phyloP scores from a whole-genome alignment of 192 early-diverging fungal species.

The Mortierella claussenii region DNA sequence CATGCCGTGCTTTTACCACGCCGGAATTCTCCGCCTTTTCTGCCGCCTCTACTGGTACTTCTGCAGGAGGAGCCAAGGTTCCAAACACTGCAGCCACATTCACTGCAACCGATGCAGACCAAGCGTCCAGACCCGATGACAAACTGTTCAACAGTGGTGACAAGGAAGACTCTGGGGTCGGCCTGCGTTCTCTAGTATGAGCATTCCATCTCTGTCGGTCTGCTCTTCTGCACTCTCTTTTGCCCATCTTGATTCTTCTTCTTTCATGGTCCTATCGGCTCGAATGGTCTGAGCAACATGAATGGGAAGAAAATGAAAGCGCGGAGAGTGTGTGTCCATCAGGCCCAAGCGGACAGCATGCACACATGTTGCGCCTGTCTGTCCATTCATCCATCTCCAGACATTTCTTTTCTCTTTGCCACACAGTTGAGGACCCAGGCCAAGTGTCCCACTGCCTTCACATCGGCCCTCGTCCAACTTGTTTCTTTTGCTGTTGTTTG shows the following conservation, averaged over 20 bases:
- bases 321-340: no score
- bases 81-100: neutral
- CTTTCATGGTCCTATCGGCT: neutral
- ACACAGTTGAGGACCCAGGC: no score
- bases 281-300: neutral
- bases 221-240: neutral
- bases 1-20: conserved; percentile 59
- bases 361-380: no score
- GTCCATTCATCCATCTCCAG: no score
- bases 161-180: conserved; percentile 47
- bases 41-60: neutral
- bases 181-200: conserved; percentile 26
- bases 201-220: neutral
- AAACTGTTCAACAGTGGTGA: conserved; percentile 18
- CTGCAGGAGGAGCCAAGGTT: neutral
- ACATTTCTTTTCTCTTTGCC: no score
- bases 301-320: neutral
- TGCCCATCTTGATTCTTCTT: no score
- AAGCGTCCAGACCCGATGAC: conserved; percentile 1
- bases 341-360: no score
- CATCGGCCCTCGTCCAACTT: no score
- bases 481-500: no score
- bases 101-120: neutral
- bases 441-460: no score
- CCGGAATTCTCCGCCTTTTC: conserved; percentile 20